Conservation (phyloP, 2,329 filamentous ascomycete species). For the Dothistroma septosporum region DNA sequence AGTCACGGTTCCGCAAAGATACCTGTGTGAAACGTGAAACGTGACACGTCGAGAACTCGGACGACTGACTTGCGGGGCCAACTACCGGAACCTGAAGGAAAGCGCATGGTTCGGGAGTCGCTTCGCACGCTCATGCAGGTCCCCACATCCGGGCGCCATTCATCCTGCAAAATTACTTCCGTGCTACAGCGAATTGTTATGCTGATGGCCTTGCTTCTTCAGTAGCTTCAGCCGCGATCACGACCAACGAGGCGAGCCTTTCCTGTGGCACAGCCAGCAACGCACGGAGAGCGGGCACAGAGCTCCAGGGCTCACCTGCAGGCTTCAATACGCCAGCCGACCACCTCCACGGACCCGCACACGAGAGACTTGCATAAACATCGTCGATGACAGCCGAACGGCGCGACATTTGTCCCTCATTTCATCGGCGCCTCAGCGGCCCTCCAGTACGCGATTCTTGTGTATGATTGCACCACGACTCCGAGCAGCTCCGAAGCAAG, state of each 20-base stretch:
- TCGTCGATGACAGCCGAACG: slow-evolving; percentile 2
- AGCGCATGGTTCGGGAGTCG: background rate
- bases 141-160: background rate
- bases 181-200: background rate
- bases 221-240: background rate
- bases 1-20: background rate
- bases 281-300: background rate
- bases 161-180: background rate
- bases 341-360: background rate
- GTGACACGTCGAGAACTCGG: background rate
- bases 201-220: background rate
- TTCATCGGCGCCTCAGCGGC: background rate
- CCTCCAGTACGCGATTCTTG: background rate
- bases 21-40: background rate
- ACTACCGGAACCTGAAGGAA: background rate
- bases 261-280: background rate
- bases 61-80: background rate
- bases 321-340: background rate
- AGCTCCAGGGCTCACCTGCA: background rate
- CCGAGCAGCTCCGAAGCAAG: background rate
- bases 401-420: background rate
- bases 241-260: background rate
- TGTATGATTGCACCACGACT: background rate
- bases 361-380: background rate
- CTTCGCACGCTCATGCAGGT: background rate